Conservation (phyloP, 75 land plant genomes). For the Pseudotsuga menziesii region DNA sequence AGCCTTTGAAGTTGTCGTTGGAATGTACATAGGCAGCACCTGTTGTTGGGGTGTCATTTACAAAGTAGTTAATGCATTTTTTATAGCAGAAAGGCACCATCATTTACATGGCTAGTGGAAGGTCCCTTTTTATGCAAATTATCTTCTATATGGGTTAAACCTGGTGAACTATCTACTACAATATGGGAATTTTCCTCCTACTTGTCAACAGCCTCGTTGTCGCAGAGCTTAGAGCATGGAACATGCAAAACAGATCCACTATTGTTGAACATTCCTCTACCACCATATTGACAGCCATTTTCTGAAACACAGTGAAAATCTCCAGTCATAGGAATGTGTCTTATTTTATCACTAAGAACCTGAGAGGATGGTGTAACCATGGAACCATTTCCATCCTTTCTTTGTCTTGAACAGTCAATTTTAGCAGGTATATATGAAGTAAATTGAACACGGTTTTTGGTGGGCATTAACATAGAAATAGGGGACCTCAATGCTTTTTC, state of each 20-base stretch:
- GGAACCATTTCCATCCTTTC: conserved; percentile 5
- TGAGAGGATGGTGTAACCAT: conserved; percentile 1
- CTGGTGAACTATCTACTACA: conserved; percentile 5
- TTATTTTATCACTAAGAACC: conserved; percentile 2
- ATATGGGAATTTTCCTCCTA: conserved; percentile 1
- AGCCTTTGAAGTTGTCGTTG: conserved; percentile 27
- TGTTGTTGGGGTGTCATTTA: conserved; percentile 23
- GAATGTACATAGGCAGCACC: conserved; percentile 29
- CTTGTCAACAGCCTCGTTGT: neutral
- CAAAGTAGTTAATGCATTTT: conserved; percentile 8
- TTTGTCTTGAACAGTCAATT: neutral
- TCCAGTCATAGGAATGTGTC: neutral
- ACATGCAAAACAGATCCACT: neutral
- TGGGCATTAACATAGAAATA: neutral
- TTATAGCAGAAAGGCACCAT: neutral
- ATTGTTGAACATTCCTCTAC: neutral
- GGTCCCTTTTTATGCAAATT: conserved; percentile 6
- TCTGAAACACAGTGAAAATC: conserved; percentile 1
- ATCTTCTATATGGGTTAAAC: conserved; percentile 7
- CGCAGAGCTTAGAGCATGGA: neutral
- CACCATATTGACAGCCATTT: conserved; percentile 2
- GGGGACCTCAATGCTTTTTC: neutral
- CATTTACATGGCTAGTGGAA: neutral
- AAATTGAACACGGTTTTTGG: neutral
- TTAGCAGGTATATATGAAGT: neutral